Evolutionary conservation across 129 eudicot genomes (phyloP), one percentile per base, ranked within the genome.

Genomic region (Logfia minima): DNA sequence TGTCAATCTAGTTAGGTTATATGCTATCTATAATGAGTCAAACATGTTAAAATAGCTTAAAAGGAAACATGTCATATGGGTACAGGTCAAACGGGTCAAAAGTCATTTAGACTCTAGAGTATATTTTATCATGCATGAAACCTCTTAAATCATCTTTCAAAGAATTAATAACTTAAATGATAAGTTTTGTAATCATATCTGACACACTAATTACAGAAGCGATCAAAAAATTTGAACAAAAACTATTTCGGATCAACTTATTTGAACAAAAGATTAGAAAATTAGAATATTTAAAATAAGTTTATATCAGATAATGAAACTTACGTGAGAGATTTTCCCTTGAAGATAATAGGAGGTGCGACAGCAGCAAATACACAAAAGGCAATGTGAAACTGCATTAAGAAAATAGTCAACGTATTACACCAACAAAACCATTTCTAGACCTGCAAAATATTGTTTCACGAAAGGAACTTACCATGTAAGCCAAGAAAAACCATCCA

Each of bases 401-500:
- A 59, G 60, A 63, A 64, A 0, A 75, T 45, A 52, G 23, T 52
- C 23, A 11, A 48, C 4, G 80, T 24, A 19, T 26, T 61, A 28
- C 28, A 45, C 39, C n/a, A 37, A n/a, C 59, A 72, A 16, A 68
- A 63, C 51, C 52, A 24, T 5, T 26, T 66, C 52, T 17, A n/a
- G 26, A 51, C 32, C 10, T 24, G 51, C 6, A 65, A 80, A 58
- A 26, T 1, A 14, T 39, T 14, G 34, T 48, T 66, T 35, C 6
- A 3, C 53, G 32, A 67, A 41, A 71, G n/a, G n/a, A 52, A 69
- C 85, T 79, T 74, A 93, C 98, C 83, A 77, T n/a, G 74, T 93
- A 93, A 48, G 85, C 68, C 85, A 93, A 84, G 92, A 93, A 93
- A 84, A 93, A 93, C 98, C 92, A 89, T 51, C 97, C 93, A 77